A percentile compares a stretch with the other conserved stretches of the same genome.
Conservation (phyloP, 495 filamentous ascomycete genomes). For the Neurospora africana region DNA sequence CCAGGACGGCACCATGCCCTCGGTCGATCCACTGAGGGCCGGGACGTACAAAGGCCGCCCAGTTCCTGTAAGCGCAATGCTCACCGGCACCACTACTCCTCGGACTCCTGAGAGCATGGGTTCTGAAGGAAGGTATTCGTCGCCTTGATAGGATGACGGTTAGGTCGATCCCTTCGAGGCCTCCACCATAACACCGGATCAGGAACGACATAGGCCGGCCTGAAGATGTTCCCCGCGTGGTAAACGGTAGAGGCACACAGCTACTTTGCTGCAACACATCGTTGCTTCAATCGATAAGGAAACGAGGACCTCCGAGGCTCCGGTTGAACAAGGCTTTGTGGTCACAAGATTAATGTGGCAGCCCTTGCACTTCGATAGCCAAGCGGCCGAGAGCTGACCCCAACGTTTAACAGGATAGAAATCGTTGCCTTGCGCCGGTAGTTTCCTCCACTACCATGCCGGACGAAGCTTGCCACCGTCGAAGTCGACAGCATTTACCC, state of each 20-base stretch:
- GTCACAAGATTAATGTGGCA: neutral
- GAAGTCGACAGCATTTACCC: neutral
- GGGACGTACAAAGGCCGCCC: neutral
- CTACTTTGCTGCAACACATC: neutral
- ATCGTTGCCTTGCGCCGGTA: neutral
- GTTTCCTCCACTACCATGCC: neutral
- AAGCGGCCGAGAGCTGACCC: neutral
- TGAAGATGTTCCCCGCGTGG: neutral
- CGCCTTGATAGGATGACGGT: neutral
- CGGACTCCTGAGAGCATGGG: slow-evolving; percentile 1
- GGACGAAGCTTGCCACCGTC: neutral
- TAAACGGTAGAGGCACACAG: neutral
- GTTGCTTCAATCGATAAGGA: neutral
- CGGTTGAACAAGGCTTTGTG: neutral
- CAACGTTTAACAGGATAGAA: neutral
- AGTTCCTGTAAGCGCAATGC: neutral
- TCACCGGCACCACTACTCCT: neutral
- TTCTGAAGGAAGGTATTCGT: neutral
- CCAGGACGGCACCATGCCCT: slow-evolving; percentile 22
- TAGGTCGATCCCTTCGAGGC: neutral
- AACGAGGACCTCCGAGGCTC: neutral
- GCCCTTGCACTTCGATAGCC: neutral
- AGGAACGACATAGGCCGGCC: neutral
- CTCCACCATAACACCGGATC: neutral
- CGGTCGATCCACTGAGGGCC: slow-evolving; percentile 4